Conservation (phyloP, 129 eudicot genomes). For the Smallanthus sonchifolius region DNA sequence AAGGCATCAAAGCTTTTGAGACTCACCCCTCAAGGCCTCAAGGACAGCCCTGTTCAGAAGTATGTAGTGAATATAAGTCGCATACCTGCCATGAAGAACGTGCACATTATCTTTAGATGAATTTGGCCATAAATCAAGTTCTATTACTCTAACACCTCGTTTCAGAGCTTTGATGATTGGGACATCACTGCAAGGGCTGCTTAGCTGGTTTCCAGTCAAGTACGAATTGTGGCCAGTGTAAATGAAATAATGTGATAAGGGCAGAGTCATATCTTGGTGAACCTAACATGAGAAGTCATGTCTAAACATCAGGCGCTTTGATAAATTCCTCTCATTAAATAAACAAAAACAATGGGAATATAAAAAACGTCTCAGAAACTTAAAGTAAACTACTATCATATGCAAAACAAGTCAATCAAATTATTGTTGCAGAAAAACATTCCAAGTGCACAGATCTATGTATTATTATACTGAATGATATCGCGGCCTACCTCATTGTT, state of each 20-base stretch:
- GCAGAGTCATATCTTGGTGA: conserved; percentile 84
- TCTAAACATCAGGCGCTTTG: neutral
- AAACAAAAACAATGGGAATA: neutral
- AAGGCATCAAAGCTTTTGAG: neutral
- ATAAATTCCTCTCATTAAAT: neutral
- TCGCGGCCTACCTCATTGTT: neutral
- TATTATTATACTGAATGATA: neutral
- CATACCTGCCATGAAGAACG: conserved; percentile 89
- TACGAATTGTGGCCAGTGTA: conserved; percentile 95
- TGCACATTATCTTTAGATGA: conserved; percentile 57
- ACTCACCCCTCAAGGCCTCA: neutral
- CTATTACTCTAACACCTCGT: conserved; percentile 82
- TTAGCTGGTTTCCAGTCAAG: conserved; percentile 88
- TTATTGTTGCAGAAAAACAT: neutral
- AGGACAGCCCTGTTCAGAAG: neutral
- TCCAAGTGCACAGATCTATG: neutral
- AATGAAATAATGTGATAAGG: conserved; percentile 81
- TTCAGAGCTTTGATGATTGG: conserved; percentile 73
- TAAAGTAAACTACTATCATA: neutral
- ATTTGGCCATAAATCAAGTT: conserved; percentile 93
- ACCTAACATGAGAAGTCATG: conserved; percentile 37
- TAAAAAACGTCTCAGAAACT: neutral
- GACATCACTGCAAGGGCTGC: conserved; percentile 76
- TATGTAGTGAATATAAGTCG: neutral
- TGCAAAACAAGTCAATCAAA: neutral